A percentile compares a stretch with the other conserved stretches of the same genome.
These are phyloP conservation scores for Rhizopogon salebrosus DNA, from an alignment of 768 basidiomycete species.

Conservation along the genomic window DNA sequence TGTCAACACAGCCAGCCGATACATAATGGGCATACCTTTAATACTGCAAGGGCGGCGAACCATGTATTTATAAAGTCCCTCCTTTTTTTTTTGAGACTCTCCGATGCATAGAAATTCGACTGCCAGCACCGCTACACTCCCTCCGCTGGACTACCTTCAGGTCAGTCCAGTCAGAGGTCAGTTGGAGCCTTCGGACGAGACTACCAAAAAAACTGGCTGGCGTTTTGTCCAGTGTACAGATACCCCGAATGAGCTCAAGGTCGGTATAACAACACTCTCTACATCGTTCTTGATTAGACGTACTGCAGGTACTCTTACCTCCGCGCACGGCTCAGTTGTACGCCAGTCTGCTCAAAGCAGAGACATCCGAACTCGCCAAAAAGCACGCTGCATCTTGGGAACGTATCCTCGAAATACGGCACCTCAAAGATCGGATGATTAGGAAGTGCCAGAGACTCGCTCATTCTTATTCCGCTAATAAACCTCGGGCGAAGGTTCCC, in stretches of 20 bases:
- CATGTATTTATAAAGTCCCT: slow-evolving; percentile 5
- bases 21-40: slow-evolving; percentile 13
- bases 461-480: slow-evolving; percentile 36
- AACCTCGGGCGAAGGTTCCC: slow-evolving; percentile 34
- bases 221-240: slow-evolving; percentile 74
- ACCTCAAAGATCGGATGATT: slow-evolving; percentile 77
- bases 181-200: slow-evolving; percentile 58
- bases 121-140: slow-evolving; percentile 16
- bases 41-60: slow-evolving; percentile 8
- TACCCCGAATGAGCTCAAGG: slow-evolving; percentile 72
- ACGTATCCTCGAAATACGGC: slow-evolving; percentile 67
- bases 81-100: slow-evolving; percentile 3
- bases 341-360: slow-evolving; percentile 57
- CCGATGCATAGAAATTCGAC: slow-evolving; percentile 21
- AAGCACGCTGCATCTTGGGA: slow-evolving; percentile 57
- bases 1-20: neutral
- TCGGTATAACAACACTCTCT: slow-evolving; percentile 17
- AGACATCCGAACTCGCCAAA: slow-evolving; percentile 55
- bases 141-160: slow-evolving; percentile 49
- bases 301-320: slow-evolving; percentile 58
- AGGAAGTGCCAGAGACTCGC: slow-evolving; percentile 70
- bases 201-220: slow-evolving; percentile 51
- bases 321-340: slow-evolving; percentile 64
- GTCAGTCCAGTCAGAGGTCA: slow-evolving; percentile 70
- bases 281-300: neutral